Evolutionary conservation across 192 early-diverging fungal species (phyloP).

Genomic region (Entophlyctis luteolus): DNA sequence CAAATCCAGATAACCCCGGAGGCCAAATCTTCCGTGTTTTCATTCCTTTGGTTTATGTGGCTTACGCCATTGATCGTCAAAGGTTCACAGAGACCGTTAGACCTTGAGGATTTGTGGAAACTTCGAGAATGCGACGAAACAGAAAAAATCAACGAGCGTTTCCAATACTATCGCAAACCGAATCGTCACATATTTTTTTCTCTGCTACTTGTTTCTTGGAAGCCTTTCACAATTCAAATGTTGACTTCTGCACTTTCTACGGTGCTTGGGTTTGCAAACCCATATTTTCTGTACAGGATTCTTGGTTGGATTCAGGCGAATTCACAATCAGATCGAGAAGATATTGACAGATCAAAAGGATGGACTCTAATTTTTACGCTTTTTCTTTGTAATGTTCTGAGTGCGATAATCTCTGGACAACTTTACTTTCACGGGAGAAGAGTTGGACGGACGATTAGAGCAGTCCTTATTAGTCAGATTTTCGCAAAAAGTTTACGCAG

Average conservation of each 20-base stretch:
- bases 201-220: constrained; percentile 17
- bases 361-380: constrained; percentile 34
- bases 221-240: constrained; percentile 15
- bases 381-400: constrained; percentile 28
- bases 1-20: constrained; percentile 9
- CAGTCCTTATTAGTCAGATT: constrained; percentile 40
- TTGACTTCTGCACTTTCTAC: neutral
- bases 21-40: constrained; percentile 31
- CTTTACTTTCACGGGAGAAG: constrained; percentile 43
- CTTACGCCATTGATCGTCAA: constrained; percentile 55
- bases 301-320: constrained; percentile 30
- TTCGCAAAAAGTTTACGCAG: constrained; percentile 44
- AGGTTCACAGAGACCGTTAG: constrained; percentile 51
- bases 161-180: constrained; percentile 1
- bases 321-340: neutral
- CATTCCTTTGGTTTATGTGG: constrained; percentile 53
- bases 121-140: constrained; percentile 51
- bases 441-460: constrained; percentile 31
- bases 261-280: constrained; percentile 25
- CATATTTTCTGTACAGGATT: constrained; percentile 44
- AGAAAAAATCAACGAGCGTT: constrained; percentile 27
- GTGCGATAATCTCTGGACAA: constrained; percentile 35
- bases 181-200: constrained; percentile 17
- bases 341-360: neutral
- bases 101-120: constrained; percentile 56